phyloP scores from a whole-genome alignment of 106 monocot species.

The Platanthera guangdongensis region DNA sequence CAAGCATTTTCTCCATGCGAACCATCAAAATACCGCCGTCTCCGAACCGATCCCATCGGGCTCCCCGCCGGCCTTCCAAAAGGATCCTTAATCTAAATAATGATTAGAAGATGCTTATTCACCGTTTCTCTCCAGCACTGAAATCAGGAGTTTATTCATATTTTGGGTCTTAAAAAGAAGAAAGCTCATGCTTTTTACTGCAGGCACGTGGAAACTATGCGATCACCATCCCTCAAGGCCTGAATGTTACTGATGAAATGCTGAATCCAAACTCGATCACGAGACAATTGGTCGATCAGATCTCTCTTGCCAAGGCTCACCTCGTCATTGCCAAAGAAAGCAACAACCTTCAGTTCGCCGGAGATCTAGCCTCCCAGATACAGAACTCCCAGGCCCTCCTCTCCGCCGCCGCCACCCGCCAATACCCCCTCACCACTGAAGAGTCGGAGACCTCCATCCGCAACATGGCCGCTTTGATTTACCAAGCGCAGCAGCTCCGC shows the following conservation, averaged over 20 bases:
- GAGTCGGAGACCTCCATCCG: constrained; percentile 36
- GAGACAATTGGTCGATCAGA: constrained; percentile 52
- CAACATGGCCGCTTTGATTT: constrained; percentile 44
- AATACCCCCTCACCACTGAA: constrained; percentile 19
- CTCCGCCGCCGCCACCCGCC: constrained; percentile 22
- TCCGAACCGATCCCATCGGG: too few species aligned
- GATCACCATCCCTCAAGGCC: constrained; percentile 20
- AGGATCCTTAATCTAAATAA: not conserved
- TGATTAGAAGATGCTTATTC: not conserved
- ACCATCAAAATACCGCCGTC: too few species aligned
- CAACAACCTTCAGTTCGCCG: constrained; percentile 42
- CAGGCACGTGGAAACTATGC: constrained; percentile 28
- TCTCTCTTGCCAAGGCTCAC: constrained; percentile 49
- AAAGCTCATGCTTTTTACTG: not conserved
- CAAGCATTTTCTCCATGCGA: too few species aligned
- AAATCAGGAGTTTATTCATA: not conserved
- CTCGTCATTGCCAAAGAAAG: constrained; percentile 50
- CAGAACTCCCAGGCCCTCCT: constrained; percentile 41
- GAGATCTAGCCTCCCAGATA: constrained; percentile 34
- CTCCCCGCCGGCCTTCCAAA: too few species aligned
- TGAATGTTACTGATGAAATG: constrained; percentile 48
- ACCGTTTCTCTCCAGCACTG: not conserved
- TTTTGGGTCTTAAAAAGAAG: not conserved
- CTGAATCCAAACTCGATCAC: constrained; percentile 33
- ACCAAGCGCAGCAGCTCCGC: constrained; percentile 48